These are phyloP conservation scores for Suhomyces atakaporum DNA, from an alignment of 1,139 yeast genomes.

Conservation along the genomic window DNA sequence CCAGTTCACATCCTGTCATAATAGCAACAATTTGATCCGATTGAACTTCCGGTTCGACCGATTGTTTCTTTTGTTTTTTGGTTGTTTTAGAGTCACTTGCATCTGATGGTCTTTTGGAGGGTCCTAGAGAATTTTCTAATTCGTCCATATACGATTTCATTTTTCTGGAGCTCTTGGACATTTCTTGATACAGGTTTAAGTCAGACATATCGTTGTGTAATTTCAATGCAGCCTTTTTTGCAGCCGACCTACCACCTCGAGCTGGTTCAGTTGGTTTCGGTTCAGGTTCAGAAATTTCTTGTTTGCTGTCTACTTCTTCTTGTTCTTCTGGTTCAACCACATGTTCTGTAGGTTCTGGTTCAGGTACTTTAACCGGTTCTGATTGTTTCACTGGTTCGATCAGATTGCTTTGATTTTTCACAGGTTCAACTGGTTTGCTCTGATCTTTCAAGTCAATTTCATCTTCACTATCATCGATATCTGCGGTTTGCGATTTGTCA, in stretches of 20 bases:
- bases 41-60: conserved; percentile 3
- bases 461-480: conserved; percentile 40
- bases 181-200: conserved; percentile 58
- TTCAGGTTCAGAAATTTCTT: background rate
- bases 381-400: too few relatives aligned
- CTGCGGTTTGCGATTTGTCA: conserved; percentile 16
- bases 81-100: conserved; percentile 3
- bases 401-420: conserved; percentile 2
- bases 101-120: conserved; percentile 9
- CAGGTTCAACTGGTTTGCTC: too few relatives aligned
- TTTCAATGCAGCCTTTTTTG: conserved; percentile 63
- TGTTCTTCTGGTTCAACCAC: too few relatives aligned
- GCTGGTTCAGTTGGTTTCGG: background rate
- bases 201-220: conserved; percentile 71
- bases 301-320: too few relatives aligned
- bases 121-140: conserved; percentile 21
- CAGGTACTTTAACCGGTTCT: too few relatives aligned
- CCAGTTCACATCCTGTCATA: conserved; percentile 64
- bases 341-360: too few relatives aligned
- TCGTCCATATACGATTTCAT: conserved; percentile 43
- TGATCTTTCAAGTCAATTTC: conserved; percentile 18
- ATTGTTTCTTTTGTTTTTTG: conserved; percentile 6
- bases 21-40: conserved; percentile 41
- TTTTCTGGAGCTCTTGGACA: conserved; percentile 40
- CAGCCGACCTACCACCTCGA: conserved; percentile 52